These are phyloP conservation scores for Colletotrichum viniferum DNA, from an alignment of 2,329 filamentous ascomycete species.

Conservation along the genomic window DNA sequence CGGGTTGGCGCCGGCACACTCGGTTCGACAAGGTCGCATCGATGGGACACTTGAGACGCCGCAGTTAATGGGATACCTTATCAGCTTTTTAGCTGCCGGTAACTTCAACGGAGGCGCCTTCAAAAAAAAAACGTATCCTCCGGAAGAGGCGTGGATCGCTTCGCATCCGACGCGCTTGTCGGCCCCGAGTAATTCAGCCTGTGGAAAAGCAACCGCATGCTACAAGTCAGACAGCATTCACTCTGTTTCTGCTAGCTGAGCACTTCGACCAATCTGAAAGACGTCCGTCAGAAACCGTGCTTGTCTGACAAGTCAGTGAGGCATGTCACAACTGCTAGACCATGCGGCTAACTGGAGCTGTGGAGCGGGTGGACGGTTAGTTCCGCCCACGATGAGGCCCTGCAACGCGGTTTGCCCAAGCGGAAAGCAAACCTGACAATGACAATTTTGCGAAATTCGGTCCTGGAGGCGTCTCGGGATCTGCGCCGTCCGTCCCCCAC, in stretches of 20 bases:
- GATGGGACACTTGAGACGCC: neutral
- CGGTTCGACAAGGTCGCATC: neutral
- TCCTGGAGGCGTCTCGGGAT: neutral
- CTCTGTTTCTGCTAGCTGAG: neutral
- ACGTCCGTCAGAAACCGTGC: neutral
- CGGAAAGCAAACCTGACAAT: neutral
- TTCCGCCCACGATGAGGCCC: neutral
- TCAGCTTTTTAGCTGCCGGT: neutral
- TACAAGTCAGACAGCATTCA: neutral
- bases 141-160: neutral
- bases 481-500: neutral
- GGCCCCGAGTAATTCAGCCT: neutral
- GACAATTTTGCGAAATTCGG: neutral
- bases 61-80: neutral
- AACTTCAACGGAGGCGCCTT: neutral
- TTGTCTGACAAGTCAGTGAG: neutral
- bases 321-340: neutral
- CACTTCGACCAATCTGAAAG: neutral
- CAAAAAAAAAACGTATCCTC: neutral
- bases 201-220: neutral
- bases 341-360: conserved; percentile 4
- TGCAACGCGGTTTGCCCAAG: neutral
- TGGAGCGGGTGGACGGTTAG: neutral
- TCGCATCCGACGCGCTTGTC: neutral
- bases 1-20: neutral